phyloP scores from a whole-genome alignment of 441 rosid species.

The Kokia cookei region DNA sequence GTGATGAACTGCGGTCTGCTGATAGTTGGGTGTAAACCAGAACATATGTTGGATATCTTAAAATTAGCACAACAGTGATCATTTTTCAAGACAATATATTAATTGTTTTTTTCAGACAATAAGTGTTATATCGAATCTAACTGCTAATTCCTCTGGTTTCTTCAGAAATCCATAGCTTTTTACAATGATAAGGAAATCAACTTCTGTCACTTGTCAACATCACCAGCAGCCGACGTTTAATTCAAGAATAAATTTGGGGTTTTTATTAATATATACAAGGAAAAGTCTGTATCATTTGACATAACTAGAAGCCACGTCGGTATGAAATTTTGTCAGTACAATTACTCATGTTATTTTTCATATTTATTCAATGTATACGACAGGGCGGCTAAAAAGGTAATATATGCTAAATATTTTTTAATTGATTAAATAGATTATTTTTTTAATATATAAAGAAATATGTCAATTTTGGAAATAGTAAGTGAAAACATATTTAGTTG shows the following conservation, averaged over 20 bases:
- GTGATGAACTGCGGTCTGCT: conserved; percentile 44
- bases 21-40: conserved; percentile 56
- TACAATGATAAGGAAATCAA: not conserved
- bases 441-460: too few relatives aligned
- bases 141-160: not conserved
- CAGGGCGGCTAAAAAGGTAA: too few relatives aligned
- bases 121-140: not conserved
- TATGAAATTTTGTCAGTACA: not conserved
- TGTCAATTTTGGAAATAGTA: too few relatives aligned
- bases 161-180: not conserved
- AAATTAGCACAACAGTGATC: conserved; percentile 14
- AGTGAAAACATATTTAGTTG: accelerated
- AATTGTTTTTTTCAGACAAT: not conserved
- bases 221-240: not conserved
- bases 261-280: too few relatives aligned
- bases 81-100: not conserved
- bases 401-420: too few relatives aligned
- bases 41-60: conserved; percentile 37
- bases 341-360: not conserved
- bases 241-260: too few relatives aligned
- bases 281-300: not conserved
- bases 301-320: not conserved
- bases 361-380: not conserved
- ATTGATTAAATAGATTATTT: too few relatives aligned
- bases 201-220: not conserved